Conservation (phyloP, 257 asterid genomes). For the Solanum chiquidenum region DNA sequence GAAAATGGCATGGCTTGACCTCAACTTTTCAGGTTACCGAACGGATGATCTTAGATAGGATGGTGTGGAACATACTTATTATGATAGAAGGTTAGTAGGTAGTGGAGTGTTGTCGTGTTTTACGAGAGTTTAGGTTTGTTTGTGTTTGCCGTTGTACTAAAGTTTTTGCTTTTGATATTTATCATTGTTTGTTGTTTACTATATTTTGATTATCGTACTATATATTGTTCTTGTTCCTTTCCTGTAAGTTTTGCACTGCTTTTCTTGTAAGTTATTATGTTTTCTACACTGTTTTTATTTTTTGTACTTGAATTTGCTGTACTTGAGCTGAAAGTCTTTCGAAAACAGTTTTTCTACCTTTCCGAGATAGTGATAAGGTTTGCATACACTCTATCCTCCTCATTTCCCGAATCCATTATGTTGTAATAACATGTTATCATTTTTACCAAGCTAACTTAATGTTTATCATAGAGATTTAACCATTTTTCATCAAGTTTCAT, state of each 20-base stretch:
- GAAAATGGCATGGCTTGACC: not conserved
- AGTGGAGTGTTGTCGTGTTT: not conserved
- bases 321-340: not conserved
- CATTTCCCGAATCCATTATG: not conserved
- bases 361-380: too few relatives aligned
- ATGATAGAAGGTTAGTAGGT: not conserved
- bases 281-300: not conserved
- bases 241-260: too few relatives aligned
- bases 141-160: too few relatives aligned
- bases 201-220: too few relatives aligned
- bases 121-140: not conserved
- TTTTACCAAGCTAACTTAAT: not conserved
- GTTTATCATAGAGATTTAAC: not conserved
- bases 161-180: not conserved
- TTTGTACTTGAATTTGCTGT: not conserved
- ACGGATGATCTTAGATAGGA: too few relatives aligned
- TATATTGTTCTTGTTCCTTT: too few relatives aligned
- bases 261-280: not conserved
- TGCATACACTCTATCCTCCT: too few relatives aligned
- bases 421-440: not conserved
- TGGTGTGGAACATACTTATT: too few relatives aligned
- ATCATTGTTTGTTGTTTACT: too few relatives aligned
- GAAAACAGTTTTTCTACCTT: too few relatives aligned
- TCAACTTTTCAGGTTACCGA: not conserved
- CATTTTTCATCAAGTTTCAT: not conserved